Percentiles rank a stretch among this genome's conserved stretches.
phyloP scores from a whole-genome alignment of 352 stramenopile genomes.

The Pythium coloratum region DNA sequence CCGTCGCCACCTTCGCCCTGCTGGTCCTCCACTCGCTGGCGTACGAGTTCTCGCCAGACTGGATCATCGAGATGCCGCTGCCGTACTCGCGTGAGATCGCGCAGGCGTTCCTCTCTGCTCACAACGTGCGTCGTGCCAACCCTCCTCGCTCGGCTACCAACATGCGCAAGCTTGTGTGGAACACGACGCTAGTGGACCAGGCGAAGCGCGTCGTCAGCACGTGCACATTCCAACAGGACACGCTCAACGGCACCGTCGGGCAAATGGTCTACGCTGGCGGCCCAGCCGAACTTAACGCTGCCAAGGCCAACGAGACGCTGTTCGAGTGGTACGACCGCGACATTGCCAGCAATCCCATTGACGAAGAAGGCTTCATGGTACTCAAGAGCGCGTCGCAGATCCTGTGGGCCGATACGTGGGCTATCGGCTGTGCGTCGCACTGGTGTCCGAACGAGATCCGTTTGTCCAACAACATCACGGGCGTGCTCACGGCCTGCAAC shows the following conservation, averaged over 20 bases:
- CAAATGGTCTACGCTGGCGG: constrained; percentile 11
- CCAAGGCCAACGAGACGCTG: constrained; percentile 19
- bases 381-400: constrained; percentile 23
- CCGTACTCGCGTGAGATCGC: constrained; percentile 20
- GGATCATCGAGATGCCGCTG: constrained; percentile 26
- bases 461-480: background rate
- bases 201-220: constrained; percentile 7
- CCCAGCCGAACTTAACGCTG: background rate
- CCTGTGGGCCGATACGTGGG: constrained; percentile 20
- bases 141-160: constrained; percentile 19
- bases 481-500: constrained; percentile 26
- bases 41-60: constrained; percentile 23
- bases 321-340: constrained; percentile 17
- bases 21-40: background rate
- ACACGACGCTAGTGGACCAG: constrained; percentile 8
- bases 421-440: constrained; percentile 22
- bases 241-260: constrained; percentile 16
- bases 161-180: constrained; percentile 27
- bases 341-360: constrained; percentile 6
- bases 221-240: constrained; percentile 19
- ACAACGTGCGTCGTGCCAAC: constrained; percentile 15
- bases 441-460: constrained; percentile 22
- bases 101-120: constrained; percentile 21
- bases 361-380: constrained; percentile 14
- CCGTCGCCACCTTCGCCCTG: background rate